Evolutionary conservation across 2,329 filamentous ascomycete species (phyloP), one percentile per base, ranked within the genome.

Genomic region (Cryphonectria parasitica): DNA sequence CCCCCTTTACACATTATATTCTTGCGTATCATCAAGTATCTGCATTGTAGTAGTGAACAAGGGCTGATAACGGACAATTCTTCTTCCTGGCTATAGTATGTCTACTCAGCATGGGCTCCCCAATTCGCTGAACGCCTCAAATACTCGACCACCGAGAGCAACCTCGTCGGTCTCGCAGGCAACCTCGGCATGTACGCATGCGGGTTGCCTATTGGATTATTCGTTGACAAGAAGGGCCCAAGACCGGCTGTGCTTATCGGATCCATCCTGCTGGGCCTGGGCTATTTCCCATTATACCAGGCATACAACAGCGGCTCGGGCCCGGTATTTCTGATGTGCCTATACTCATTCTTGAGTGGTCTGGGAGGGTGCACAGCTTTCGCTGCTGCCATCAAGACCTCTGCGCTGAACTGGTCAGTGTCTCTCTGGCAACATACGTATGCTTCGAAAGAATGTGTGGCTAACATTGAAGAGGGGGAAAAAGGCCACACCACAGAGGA

Each of bases 41-140:
- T 49, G 19, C n/a, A 22, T 22, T 11, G 36, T 39, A 39, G 45
- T 49, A 41, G 39, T n/a, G 15, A 39, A 2, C n/a, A 56, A 45
- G 61, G 68, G 72, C 73, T 75, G 70, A 62, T 75, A 69, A 64
- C 67, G 63, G 43, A 65, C 25, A 67, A 28, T n/a, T 66, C 39
- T 69, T 22, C 41, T 43, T n/a, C 45, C 41, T 62, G 31, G 28
- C n/a, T 31, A 65, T 78, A 98, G 94, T 98, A 99, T 88, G 95
- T 95, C 78, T 99, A 98, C 82, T 98, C 94, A 69, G 95, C 95
- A 81, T 99, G 96, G 95, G 94, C 93, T 19, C 96, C 96, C 28
- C 95, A 98, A 82, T 98, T 98, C 78, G 94, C 95, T 65, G 91
- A 97, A 77, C 90, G 89, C 75, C 86, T 99, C 76, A 90, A 92